phyloP scores from a whole-genome alignment of 208 protist species.

The Trypanosoma conorhini region DNA sequence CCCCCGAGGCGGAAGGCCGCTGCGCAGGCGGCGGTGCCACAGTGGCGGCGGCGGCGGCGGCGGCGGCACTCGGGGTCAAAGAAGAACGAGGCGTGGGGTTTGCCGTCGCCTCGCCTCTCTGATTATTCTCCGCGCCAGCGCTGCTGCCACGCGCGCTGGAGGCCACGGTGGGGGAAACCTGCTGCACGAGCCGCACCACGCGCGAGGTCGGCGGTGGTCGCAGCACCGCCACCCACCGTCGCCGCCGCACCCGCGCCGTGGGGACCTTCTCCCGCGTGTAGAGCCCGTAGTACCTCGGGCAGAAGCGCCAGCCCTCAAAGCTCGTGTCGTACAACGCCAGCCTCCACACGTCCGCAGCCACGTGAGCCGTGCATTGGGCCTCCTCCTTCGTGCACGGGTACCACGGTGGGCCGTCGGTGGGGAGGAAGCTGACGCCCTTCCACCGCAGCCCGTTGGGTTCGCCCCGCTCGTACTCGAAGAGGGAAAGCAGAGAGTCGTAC shows the following conservation, averaged over 20 bases:
- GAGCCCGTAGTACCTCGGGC: conserved; percentile 64
- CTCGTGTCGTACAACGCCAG: conserved; percentile 69
- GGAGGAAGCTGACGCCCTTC: conserved; percentile 7
- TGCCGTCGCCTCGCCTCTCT: neutral
- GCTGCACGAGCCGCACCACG: conserved; percentile 40
- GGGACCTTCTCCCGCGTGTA: conserved; percentile 45
- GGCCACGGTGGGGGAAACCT: neutral
- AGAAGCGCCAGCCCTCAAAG: conserved; percentile 82
- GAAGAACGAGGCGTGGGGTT: neutral
- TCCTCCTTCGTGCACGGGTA: conserved; percentile 59
- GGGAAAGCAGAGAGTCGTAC: conserved; percentile 51
- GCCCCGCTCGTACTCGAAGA: conserved; percentile 80
- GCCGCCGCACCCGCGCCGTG: conserved; percentile 55
- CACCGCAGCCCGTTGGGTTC: conserved; percentile 11
- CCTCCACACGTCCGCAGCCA: conserved; percentile 44
- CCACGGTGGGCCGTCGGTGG: conserved; percentile 61
- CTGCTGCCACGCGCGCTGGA: neutral
- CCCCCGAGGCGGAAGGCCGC: neutral
- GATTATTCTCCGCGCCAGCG: neutral
- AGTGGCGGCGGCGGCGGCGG: neutral
- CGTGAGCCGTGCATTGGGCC: conserved; percentile 17
- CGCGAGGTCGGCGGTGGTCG: conserved; percentile 49
- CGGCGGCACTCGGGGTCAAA: too few relatives aligned
- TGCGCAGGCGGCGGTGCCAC: neutral
- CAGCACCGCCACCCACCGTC: conserved; percentile 67